Evolutionary conservation across 805 yeast species (phyloP).

Genomic region (Candida nemodendra): DNA sequence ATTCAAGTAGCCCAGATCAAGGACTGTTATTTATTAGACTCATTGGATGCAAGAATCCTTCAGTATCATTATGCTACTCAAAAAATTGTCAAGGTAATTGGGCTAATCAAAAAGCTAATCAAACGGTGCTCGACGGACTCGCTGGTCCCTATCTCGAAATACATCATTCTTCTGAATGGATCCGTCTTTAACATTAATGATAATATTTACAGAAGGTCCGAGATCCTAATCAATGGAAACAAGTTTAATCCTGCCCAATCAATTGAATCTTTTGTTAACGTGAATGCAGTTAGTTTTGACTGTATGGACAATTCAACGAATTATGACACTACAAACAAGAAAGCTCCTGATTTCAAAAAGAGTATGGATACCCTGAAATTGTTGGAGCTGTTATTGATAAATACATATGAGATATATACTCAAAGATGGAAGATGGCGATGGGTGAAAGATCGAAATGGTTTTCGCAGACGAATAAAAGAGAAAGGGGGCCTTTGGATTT

Average conservation of each 20-base stretch:
- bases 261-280: conserved; percentile 39
- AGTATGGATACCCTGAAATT: conserved; percentile 26
- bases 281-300: conserved; percentile 34
- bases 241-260: conserved; percentile 44
- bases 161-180: conserved; percentile 38
- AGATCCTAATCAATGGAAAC: conserved; percentile 35
- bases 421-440: conserved; percentile 27
- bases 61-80: conserved; percentile 56
- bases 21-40: conserved; percentile 39
- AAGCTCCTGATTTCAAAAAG: conserved; percentile 29
- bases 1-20: too few relatives aligned
- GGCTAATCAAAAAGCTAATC: conserved; percentile 25
- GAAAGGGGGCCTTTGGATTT: conserved; percentile 15
- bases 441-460: conserved; percentile 18
- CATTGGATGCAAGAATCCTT: conserved; percentile 54
- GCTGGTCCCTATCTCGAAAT: conserved; percentile 35
- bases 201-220: conserved; percentile 38
- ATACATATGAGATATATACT: conserved; percentile 28
- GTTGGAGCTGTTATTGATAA: conserved; percentile 28
- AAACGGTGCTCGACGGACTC: conserved; percentile 19
- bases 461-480: conserved; percentile 2
- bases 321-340: conserved; percentile 33
- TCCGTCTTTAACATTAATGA: conserved; percentile 41
- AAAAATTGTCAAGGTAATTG: conserved; percentile 44
- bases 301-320: conserved; percentile 34